phyloP scores from a whole-genome alignment of 345 rosid species.

The rapeseed (Brassica napus) region DNA sequence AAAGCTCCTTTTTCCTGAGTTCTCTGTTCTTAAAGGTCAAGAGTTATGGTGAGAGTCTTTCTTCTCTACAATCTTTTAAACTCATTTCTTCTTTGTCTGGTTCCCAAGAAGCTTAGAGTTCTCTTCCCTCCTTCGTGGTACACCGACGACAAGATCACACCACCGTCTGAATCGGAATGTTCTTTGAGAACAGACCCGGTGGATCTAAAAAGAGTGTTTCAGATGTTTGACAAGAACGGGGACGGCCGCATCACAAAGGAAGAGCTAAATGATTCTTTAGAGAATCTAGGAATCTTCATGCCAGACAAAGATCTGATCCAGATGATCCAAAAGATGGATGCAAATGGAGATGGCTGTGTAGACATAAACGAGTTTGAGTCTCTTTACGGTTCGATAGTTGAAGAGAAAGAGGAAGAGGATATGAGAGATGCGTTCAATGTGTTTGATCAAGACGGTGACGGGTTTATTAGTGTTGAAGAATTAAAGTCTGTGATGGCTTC shows the following conservation, averaged over 20 bases:
- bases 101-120: slow-evolving; percentile 57
- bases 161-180: slow-evolving; percentile 6
- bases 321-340: slow-evolving; percentile 42
- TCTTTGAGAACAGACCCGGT: slow-evolving; percentile 22
- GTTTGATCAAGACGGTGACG: slow-evolving; percentile 46
- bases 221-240: slow-evolving; percentile 41
- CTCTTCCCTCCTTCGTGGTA: slow-evolving; percentile 49
- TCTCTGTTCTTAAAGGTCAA: not conserved
- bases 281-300: slow-evolving; percentile 43
- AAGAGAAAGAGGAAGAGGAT: slow-evolving; percentile 40
- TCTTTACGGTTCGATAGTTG: slow-evolving; percentile 31
- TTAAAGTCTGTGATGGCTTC: slow-evolving; percentile 40
- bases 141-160: slow-evolving; percentile 26
- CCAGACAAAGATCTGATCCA: slow-evolving; percentile 39
- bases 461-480: slow-evolving; percentile 42
- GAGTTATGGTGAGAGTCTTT: slow-evolving; percentile 46
- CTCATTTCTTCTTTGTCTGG: slow-evolving; percentile 46
- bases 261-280: slow-evolving; percentile 40
- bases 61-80: slow-evolving; percentile 52
- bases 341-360: slow-evolving; percentile 41
- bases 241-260: slow-evolving; percentile 43
- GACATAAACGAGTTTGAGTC: slow-evolving; percentile 44
- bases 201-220: slow-evolving; percentile 40
- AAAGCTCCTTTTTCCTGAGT: not conserved
- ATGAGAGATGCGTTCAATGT: slow-evolving; percentile 43